These are phyloP conservation scores for Chlorencoelia australis DNA, from an alignment of 2,329 filamentous ascomycete genomes.

Conservation along the genomic window DNA sequence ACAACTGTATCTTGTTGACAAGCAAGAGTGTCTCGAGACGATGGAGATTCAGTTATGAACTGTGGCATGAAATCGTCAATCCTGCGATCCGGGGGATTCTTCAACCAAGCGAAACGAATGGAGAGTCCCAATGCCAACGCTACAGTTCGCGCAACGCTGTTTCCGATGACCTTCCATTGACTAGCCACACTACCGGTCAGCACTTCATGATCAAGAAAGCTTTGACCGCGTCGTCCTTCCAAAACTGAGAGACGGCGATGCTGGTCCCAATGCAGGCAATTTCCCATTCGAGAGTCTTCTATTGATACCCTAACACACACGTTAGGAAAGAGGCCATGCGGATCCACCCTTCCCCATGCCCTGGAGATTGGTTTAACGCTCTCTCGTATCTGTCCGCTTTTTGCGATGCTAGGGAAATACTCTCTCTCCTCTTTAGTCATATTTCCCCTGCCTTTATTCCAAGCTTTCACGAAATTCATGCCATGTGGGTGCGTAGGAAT, in stretches of 20 bases:
- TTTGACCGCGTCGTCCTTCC: slow-evolving; percentile 61
- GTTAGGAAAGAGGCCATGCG: slow-evolving; percentile 47
- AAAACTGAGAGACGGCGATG: slow-evolving; percentile 50
- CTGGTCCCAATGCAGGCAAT: slow-evolving; percentile 55
- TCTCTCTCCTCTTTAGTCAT: slow-evolving; percentile 32
- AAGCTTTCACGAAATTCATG: slow-evolving; percentile 41
- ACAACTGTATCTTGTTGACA: background rate
- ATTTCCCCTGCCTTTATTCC: slow-evolving; percentile 28
- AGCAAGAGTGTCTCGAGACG: too few relatives aligned
- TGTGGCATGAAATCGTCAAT: too few relatives aligned
- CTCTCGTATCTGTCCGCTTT: slow-evolving; percentile 17
- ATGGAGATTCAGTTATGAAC: too few relatives aligned
- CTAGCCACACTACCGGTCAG: slow-evolving; percentile 46
- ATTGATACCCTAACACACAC: slow-evolving; percentile 45
- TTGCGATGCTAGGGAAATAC: slow-evolving; percentile 29
- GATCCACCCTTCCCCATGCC: slow-evolving; percentile 42
- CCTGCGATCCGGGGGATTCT: slow-evolving; percentile 8
- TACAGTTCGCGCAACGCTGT: slow-evolving; percentile 63
- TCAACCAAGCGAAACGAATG: slow-evolving; percentile 47
- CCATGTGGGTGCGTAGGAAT: slow-evolving; percentile 52
- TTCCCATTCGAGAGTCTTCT: slow-evolving; percentile 45
- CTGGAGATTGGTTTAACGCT: slow-evolving; percentile 15
- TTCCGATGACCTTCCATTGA: slow-evolving; percentile 62
- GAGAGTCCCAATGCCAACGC: slow-evolving; percentile 55
- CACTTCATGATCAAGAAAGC: slow-evolving; percentile 59